Evolutionary conservation across 176 grass and related monocot genomes (phyloP).

Genomic region (Eremochloa ophiuroides): DNA sequence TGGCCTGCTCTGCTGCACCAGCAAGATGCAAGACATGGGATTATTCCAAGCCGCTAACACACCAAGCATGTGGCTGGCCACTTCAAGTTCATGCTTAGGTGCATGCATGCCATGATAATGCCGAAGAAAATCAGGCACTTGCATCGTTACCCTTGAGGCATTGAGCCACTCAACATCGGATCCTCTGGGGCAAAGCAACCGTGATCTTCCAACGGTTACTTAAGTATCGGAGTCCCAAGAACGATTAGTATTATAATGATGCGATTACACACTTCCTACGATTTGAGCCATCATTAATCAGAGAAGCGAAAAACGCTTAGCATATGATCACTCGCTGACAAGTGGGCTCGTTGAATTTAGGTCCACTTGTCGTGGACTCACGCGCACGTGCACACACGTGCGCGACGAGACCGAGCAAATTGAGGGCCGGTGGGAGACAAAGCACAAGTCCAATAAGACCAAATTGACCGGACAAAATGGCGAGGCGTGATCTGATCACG

Average conservation of each 20-base stretch:
- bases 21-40: too few relatives aligned
- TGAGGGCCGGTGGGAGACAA: not conserved
- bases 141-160: not conserved
- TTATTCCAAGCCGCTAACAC: too few relatives aligned
- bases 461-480: slow-evolving; percentile 23
- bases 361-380: not conserved
- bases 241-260: not conserved
- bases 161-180: slow-evolving; percentile 33
- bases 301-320: accelerated
- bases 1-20: too few relatives aligned
- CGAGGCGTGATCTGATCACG: slow-evolving; percentile 25
- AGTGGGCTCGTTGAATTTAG: not conserved
- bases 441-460: not conserved
- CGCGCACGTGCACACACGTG: not conserved
- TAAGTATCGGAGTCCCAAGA: not conserved
- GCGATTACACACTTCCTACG: not conserved
- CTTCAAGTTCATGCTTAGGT: too few relatives aligned
- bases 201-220: slow-evolving; percentile 34
- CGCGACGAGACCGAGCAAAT: not conserved
- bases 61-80: too few relatives aligned
- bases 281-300: not conserved
- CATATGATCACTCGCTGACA: not conserved
- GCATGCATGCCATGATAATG: too few relatives aligned
- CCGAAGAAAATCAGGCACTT: too few relatives aligned
- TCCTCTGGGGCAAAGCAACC: slow-evolving; percentile 38